Base-by-base conservation (phyloP, 225 moss, liverwort and hornwort species). In the Physcomitrellopsis africana region DNA sequence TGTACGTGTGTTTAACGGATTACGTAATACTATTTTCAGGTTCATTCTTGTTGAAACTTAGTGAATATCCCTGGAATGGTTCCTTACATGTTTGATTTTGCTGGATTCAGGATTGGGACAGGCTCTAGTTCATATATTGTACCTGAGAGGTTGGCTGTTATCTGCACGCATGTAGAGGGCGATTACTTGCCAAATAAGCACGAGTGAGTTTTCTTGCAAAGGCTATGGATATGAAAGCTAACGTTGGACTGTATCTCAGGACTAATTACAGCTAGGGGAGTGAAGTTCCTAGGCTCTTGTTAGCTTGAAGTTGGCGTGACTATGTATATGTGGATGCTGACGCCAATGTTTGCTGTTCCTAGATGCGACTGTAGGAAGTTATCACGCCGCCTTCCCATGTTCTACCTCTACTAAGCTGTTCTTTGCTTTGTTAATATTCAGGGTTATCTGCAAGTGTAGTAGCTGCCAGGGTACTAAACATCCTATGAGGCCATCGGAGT, bases 401-500 rank as follows among this genome's bases (percentile, higher is more conserved):
- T 27, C 37, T 51, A 43, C 49, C 4, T n/a, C 8, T 41, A 53
- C 32, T 29, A 57, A 64, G 63, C 45, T 74, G 11, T 24, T 37
- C 26, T 60, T 61, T 45, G 19, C 20, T 17, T 79, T 81, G 70
- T 68, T 86, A 72, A 19, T 81, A 74, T 46, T 73, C 89, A 99
- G 99, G 84, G 92, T 99, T 24, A 65, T 90, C 51, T 99, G 99
- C 85, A 92, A 92, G 82, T 99, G 99, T 84, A 78, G 69, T 61
- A 72, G 60, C 74, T 99, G 99, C 80, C 82, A 79, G 76, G 86
- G 89, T 64, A 84, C 62, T 67, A 86, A 81, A 74, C 89, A 84
- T 76, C 72, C 92, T 20, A 95, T 99, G 99, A 89, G 89, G 74
- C 93, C 99, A 17, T 99, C 95, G 20, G 99, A 99, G 77, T 99